Conservation (phyloP, 331 rosid species). For the Saraca asoca region DNA sequence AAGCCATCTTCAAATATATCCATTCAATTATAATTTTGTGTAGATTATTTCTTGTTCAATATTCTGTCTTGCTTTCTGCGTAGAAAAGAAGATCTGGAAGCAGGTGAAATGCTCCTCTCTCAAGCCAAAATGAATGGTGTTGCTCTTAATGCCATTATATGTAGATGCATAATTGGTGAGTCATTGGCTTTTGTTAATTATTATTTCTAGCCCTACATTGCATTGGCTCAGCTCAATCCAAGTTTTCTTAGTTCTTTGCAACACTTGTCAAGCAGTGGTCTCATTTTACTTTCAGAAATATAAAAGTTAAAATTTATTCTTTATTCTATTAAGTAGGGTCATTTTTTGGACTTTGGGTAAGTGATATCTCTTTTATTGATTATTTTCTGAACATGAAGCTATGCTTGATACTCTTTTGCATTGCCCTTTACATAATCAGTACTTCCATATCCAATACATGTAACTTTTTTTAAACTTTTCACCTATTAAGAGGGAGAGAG, state of each 20-base stretch:
- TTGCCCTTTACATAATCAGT: neutral
- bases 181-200: slow-evolving; percentile 23
- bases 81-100: slow-evolving; percentile 77
- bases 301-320: neutral
- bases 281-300: neutral
- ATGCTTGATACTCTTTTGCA: neutral
- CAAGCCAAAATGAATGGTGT: slow-evolving; percentile 76
- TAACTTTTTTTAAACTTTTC: slow-evolving; percentile 20
- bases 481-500: no score
- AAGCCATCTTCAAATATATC: slow-evolving; percentile 39
- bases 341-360: no score
- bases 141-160: slow-evolving; percentile 58
- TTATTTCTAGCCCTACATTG: slow-evolving; percentile 24
- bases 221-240: neutral
- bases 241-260: slow-evolving; percentile 12
- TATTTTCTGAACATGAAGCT: slow-evolving; percentile 22
- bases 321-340: neutral
- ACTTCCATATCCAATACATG: slow-evolving; percentile 5
- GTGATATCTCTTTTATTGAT: no score
- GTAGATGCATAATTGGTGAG: slow-evolving; percentile 77
- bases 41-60: slow-evolving; percentile 30
- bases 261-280: slow-evolving; percentile 11
- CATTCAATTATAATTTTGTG: slow-evolving; percentile 25
- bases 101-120: slow-evolving; percentile 73
- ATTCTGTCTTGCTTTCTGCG: slow-evolving; percentile 34